Base-by-base conservation (phyloP, 2,329 filamentous ascomycete genomes). In the Ascochyta koolunga region DNA sequence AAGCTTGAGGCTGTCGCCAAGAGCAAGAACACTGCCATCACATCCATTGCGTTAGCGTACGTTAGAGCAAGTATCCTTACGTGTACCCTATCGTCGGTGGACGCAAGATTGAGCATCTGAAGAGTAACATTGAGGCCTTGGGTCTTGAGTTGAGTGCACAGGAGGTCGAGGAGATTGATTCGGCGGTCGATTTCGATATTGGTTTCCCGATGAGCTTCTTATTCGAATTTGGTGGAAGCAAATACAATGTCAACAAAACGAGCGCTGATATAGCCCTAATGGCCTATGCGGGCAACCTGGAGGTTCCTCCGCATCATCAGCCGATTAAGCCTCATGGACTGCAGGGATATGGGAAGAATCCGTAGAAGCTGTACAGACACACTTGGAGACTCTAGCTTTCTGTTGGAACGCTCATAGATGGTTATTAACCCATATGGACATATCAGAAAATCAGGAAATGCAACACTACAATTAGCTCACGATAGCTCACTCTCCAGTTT, bases 11-110 rank as follows among this genome's bases (percentile, higher is more conserved):
- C 83, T 56, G 78, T 89, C 5, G 85, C 85, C 0, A 79, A 78
- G 33, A 15, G 77, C 79, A 83, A 86, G 64, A 81, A 81, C 10
- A 79, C 80, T 1, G 76, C 81, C 27, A 79, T 90, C 42, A 88
- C 86, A 4, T 82, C 82, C 32, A 59, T 76, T 22, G 89, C 88
- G 18, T 72, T 93, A 31, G 89, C 89, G 1, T 92, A 92, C 67
- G 84, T 91, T 5, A 80, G 78, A 80, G 83, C 63, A 91, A 91
- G 76, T 78, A 84, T 0, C 85, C 88, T 0, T 86, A 89, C 58
- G 88, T 92, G 10, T 90, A 90, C 65, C 90, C 89, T 0, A 86
- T 93, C 29, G 80, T 91, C 8, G 89, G 89, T 6, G 87, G 88
- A 0, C 81, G 89, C n/a, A 91, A 87, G 64, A 71, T 90, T 8